These are phyloP conservation scores for Elsinoe perseae DNA, from an alignment of 2,329 filamentous ascomycete species.

Conservation along the genomic window DNA sequence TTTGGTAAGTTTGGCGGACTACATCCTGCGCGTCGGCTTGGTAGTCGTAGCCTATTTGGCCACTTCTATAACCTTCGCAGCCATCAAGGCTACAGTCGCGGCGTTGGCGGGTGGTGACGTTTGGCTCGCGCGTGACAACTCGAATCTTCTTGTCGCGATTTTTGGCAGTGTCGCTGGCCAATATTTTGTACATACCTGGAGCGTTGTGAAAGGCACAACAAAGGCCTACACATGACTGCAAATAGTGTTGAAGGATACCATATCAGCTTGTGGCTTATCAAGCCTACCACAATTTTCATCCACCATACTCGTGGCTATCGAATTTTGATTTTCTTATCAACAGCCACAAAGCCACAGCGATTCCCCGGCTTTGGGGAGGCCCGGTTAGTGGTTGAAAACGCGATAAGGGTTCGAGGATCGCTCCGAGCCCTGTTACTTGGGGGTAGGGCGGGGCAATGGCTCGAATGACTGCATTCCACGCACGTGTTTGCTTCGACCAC, in stretches of 20 bases:
- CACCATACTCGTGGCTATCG: conserved; percentile 4
- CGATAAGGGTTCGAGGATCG: conserved; percentile 10
- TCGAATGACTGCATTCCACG: conserved; percentile 10
- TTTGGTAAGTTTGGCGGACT: conserved; percentile 11
- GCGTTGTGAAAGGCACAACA: conserved; percentile 2
- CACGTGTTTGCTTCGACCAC: conserved; percentile 8
- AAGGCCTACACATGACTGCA: neutral
- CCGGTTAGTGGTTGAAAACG: neutral
- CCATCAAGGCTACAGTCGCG: neutral
- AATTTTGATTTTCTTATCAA: neutral
- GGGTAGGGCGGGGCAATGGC: neutral
- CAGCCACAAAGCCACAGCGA: neutral
- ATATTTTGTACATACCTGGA: conserved; percentile 14
- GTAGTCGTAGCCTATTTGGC: neutral
- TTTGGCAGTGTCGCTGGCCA: neutral
- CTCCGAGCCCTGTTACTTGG: conserved; percentile 5
- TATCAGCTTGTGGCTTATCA: neutral
- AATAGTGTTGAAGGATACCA: neutral
- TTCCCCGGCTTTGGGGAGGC: neutral
- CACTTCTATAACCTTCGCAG: neutral
- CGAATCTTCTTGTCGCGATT: conserved; percentile 3
- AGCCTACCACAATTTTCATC: neutral
- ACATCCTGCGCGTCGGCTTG: neutral
- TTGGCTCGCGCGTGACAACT: conserved; percentile 5
- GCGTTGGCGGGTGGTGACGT: neutral